Evolutionary conservation across 2,329 filamentous ascomycete species (phyloP).

Genomic region (Colletotrichum siamense): DNA sequence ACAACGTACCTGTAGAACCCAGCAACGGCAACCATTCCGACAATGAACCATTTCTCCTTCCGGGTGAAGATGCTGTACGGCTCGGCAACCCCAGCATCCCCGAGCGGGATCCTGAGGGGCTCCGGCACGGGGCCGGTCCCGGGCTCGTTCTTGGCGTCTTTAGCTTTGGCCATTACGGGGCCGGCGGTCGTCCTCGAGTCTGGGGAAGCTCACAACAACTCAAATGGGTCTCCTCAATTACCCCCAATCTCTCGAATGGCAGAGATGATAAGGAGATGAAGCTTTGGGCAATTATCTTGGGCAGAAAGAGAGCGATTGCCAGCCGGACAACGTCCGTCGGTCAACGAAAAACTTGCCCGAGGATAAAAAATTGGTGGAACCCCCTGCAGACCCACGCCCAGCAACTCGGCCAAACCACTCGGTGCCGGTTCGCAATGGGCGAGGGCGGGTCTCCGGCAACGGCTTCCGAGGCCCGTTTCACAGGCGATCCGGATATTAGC

Average conservation of each 20-base stretch:
- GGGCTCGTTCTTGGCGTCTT: background rate
- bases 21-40: conserved; percentile 29
- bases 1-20: conserved; percentile 26
- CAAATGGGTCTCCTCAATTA: background rate
- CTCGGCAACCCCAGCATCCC: background rate
- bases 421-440: conserved; percentile 1
- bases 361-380: background rate
- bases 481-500: background rate
- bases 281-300: background rate
- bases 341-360: background rate
- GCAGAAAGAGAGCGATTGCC: background rate
- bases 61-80: conserved; percentile 29
- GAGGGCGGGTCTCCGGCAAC: background rate
- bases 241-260: background rate
- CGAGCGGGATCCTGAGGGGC: conserved; percentile 2
- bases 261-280: background rate
- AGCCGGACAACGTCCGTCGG: background rate
- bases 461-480: background rate
- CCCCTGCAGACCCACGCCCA: background rate
- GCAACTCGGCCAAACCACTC: background rate
- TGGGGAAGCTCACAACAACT: background rate
- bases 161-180: background rate
- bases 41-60: conserved; percentile 31
- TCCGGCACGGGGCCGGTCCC: background rate
- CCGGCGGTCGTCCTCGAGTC: background rate